Evolutionary conservation across 192 early-diverging fungal genomes (phyloP).

Genomic region (Lobosporangium transversale): DNA sequence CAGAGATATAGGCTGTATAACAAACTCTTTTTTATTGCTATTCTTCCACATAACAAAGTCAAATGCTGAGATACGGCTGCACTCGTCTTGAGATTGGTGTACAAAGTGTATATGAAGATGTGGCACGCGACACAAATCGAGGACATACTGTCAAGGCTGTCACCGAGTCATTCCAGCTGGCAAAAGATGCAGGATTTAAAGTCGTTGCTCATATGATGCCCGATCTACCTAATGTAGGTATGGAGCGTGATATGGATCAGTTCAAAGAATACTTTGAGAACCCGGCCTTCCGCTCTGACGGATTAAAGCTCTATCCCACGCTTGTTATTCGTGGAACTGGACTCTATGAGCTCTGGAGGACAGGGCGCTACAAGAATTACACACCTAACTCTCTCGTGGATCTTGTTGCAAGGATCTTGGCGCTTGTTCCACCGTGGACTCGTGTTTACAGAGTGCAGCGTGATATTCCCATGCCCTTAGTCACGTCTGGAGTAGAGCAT

Average conservation of each 20-base stretch:
- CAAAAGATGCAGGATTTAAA: conserved; percentile 99
- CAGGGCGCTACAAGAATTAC: conserved; percentile 97
- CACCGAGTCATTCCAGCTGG: conserved; percentile 96
- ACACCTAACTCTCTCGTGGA: conserved; percentile 96
- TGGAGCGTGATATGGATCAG: conserved; percentile 99
- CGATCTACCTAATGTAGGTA: conserved; percentile 98
- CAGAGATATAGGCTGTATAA: too few relatives aligned
- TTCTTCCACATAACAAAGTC: conserved; percentile 57
- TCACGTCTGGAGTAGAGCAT: conserved; percentile 98
- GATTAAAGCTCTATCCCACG: conserved; percentile 98
- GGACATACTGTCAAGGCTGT: conserved; percentile 99
- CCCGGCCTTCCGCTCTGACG: conserved; percentile 98
- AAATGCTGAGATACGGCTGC: conserved; percentile 99
- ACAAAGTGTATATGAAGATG: conserved; percentile 99
- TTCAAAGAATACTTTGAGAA: conserved; percentile 99
- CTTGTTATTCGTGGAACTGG: conserved; percentile 98
- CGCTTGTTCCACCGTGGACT: conserved; percentile 98
- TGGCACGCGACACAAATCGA: conserved; percentile 97
- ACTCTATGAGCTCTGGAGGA: conserved; percentile 98
- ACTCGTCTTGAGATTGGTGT: conserved; percentile 98
- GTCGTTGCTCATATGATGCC: conserved; percentile 99
- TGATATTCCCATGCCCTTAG: conserved; percentile 99
- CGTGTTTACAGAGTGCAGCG: conserved; percentile 98
- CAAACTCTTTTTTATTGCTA: too few relatives aligned
- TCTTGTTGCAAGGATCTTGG: conserved; percentile 93